Evolutionary conservation across 768 basidiomycete species (phyloP).

Genomic region (Filobasidium floriforme): DNA sequence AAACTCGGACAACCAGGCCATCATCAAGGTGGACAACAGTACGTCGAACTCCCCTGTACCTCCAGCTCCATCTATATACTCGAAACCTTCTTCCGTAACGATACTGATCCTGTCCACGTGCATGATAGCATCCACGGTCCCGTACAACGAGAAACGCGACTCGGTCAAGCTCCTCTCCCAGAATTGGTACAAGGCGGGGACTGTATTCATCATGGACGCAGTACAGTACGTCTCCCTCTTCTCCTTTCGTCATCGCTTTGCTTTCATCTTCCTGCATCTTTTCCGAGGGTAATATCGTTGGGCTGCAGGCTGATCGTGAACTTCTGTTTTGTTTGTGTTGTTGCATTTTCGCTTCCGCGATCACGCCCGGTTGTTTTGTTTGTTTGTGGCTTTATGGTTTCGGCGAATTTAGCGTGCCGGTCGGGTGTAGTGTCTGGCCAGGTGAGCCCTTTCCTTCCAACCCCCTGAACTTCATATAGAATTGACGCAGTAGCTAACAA

Average conservation of each 20-base stretch:
- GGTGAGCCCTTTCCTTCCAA: background rate
- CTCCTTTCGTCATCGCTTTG: background rate
- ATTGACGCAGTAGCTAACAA: background rate
- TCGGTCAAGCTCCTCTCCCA: slow-evolving; percentile 41
- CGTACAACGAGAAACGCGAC: slow-evolving; percentile 43
- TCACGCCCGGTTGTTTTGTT: background rate
- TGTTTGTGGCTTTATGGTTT: no score
- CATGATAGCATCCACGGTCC: slow-evolving; percentile 28
- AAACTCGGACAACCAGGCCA: slow-evolving; percentile 7
- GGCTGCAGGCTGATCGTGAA: background rate
- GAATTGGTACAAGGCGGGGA: slow-evolving; percentile 36
- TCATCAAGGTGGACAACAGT: slow-evolving; percentile 25
- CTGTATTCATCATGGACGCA: slow-evolving; percentile 29
- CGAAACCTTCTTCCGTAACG: background rate
- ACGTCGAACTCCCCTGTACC: background rate
- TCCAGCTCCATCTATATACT: background rate
- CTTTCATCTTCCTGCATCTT: background rate
- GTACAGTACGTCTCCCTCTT: slow-evolving; percentile 3
- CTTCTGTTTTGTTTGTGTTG: no score
- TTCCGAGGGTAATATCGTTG: background rate
- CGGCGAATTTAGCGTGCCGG: slow-evolving; percentile 3
- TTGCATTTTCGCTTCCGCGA: no score
- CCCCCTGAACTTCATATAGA: background rate
- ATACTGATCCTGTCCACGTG: slow-evolving; percentile 4
- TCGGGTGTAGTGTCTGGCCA: slow-evolving; percentile 19